These are phyloP conservation scores for Diaporthe sp. DNA, from an alignment of 2,329 filamentous ascomycete species.

Conservation along the genomic window DNA sequence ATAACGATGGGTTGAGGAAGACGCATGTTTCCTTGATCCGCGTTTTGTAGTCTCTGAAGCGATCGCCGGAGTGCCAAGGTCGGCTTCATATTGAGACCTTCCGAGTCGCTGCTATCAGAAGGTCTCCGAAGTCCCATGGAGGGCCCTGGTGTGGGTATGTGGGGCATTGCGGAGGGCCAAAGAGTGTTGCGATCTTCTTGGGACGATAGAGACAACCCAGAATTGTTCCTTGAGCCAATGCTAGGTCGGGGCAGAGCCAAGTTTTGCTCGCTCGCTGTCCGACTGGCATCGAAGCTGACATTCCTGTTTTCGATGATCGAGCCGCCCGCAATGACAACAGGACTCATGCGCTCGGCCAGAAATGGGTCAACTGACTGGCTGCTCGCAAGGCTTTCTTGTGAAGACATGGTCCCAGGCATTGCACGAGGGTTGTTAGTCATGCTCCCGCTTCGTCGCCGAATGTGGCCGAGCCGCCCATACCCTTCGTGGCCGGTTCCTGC, in stretches of 20 bases:
- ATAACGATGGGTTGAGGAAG: slow-evolving; percentile 69
- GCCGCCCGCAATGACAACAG: slow-evolving; percentile 76
- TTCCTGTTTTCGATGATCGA: slow-evolving; percentile 74
- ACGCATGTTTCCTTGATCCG: slow-evolving; percentile 58
- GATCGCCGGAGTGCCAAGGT: slow-evolving; percentile 70
- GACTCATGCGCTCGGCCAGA: slow-evolving; percentile 72
- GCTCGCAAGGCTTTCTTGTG: slow-evolving; percentile 65
- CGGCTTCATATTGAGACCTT: slow-evolving; percentile 60
- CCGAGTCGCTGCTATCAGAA: slow-evolving; percentile 70
- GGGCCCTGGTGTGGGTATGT: slow-evolving; percentile 46
- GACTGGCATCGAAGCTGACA: slow-evolving; percentile 60
- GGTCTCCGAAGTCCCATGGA: slow-evolving; percentile 56
- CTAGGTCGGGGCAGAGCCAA: slow-evolving; percentile 56
- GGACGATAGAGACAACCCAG: slow-evolving; percentile 57
- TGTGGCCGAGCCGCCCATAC: slow-evolving; percentile 75
- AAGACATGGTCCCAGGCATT: slow-evolving; percentile 59
- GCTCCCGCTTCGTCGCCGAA: slow-evolving; percentile 75
- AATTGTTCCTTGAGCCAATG: slow-evolving; percentile 58
- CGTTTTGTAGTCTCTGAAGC: slow-evolving; percentile 63
- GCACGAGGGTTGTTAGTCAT: slow-evolving; percentile 62
- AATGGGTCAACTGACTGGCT: slow-evolving; percentile 66
- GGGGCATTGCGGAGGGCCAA: slow-evolving; percentile 68
- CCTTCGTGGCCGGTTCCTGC: slow-evolving; percentile 97
- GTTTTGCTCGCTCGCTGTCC: slow-evolving; percentile 66
- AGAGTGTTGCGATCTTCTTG: slow-evolving; percentile 60